phyloP scores from a whole-genome alignment of 495 filamentous ascomycete species.

The Daldinia decipiens region DNA sequence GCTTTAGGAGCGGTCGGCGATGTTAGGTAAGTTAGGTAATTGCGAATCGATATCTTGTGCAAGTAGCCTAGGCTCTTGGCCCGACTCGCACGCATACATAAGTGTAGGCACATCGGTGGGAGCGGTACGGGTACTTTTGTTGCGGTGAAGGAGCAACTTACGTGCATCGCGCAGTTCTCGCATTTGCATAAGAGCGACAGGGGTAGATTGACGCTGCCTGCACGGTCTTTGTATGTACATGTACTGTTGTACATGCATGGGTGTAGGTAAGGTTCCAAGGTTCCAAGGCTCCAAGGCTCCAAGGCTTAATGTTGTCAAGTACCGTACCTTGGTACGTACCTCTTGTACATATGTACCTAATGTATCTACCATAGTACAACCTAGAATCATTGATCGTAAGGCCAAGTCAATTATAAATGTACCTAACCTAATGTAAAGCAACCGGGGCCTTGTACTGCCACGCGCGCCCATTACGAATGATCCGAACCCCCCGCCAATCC shows the following conservation, averaged over 20 bases:
- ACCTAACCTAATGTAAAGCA: slow-evolving; percentile 2
- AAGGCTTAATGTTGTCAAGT: not conserved
- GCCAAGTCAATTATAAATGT: slow-evolving; percentile 5
- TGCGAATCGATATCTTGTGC: slow-evolving; percentile 38
- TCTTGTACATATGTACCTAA: too few species aligned
- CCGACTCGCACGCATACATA: slow-evolving; percentile 8
- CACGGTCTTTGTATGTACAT: slow-evolving; percentile 3
- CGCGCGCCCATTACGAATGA: slow-evolving; percentile 43
- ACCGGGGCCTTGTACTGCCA: slow-evolving; percentile 30
- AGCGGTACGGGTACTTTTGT: slow-evolving; percentile 36
- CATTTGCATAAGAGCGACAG: slow-evolving; percentile 40
- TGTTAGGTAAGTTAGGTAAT: slow-evolving; percentile 26
- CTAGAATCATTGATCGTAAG: slow-evolving; percentile 2
- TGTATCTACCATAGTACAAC: too few species aligned
- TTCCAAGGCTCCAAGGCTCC: not conserved
- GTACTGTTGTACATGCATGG: slow-evolving; percentile 1
- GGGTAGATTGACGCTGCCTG: slow-evolving; percentile 16
- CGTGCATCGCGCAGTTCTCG: slow-evolving; percentile 34
- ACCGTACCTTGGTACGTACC: slow-evolving; percentile 14
- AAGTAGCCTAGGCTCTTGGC: slow-evolving; percentile 28
- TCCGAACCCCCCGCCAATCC: slow-evolving; percentile 41
- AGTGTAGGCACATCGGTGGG: slow-evolving; percentile 23
- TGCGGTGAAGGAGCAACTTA: slow-evolving; percentile 41
- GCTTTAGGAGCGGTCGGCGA: slow-evolving; percentile 34
- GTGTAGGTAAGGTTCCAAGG: not conserved